These are phyloP conservation scores for Cicer bijugum DNA, from an alignment of 306 rosid species.

Conservation along the genomic window DNA sequence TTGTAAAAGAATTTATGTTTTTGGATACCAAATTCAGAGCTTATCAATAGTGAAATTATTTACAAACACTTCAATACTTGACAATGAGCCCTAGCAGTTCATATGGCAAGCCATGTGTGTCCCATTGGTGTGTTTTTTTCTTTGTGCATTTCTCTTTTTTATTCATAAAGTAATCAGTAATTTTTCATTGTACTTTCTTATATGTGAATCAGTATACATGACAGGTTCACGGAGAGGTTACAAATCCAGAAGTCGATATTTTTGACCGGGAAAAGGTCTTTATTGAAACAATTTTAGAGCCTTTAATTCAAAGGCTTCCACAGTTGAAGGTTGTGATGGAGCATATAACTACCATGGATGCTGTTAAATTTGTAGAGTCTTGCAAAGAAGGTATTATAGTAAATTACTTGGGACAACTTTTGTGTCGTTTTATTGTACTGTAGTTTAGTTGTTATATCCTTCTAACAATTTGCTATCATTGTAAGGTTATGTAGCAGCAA, in stretches of 20 bases:
- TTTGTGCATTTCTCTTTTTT: background rate
- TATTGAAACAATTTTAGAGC: constrained; percentile 77
- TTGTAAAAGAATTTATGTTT: constrained; percentile 9
- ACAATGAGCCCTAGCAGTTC: constrained; percentile 24
- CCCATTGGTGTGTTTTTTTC: constrained; percentile 26
- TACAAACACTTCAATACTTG: constrained; percentile 18
- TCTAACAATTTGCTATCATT: constrained; percentile 35
- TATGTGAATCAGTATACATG: constrained; percentile 29
- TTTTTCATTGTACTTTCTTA: constrained; percentile 35
- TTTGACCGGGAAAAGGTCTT: constrained; percentile 91
- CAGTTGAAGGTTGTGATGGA: constrained; percentile 87
- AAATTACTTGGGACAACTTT: constrained; percentile 28
- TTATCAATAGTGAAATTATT: background rate
- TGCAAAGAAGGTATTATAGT: constrained; percentile 64
- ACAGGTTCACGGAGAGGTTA: constrained; percentile 94
- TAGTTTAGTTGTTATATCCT: constrained; percentile 19
- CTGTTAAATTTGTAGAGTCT: constrained; percentile 74
- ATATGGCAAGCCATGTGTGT: constrained; percentile 18
- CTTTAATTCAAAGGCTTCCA: constrained; percentile 79
- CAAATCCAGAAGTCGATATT: constrained; percentile 72
- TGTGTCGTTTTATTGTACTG: background rate
- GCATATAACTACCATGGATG: constrained; percentile 89
- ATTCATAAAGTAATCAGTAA: background rate
- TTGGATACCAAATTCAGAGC: constrained; percentile 10
- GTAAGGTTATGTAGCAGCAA: constrained; percentile 74